Evolutionary conservation across 305 asterid genomes (phyloP), one percentile per base, ranked within the genome.

Genomic region (Fraxinus albicans): DNA sequence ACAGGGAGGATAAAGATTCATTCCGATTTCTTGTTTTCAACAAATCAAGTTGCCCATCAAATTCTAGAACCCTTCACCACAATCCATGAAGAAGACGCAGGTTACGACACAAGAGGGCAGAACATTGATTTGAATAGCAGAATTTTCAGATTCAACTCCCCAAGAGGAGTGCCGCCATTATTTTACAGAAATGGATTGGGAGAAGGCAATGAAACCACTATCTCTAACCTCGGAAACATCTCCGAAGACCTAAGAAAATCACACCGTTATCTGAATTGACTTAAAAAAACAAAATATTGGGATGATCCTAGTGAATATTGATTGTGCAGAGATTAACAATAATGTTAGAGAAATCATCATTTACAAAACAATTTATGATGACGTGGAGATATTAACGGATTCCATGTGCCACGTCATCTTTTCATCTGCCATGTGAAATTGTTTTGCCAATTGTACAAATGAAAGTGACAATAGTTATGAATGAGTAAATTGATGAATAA

Each of bases 101-200:
- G 58, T 13, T 15, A 13, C n/a, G 58, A 47, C 58, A 47, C 1
- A 44, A 3, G 6, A 47, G 58, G 58, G 58, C 19, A 13, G 58
- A 15, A 47, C 58, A 12, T 13, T 47, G 1, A 47, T 47, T 47
- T 47, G 50, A 42, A 42, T 2, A 2, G 47, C 47, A 40, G 12
- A 40, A 40, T 9, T 42, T 42, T 44, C 53, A 44, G 53, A 44
- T 10, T 44, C 1, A 44, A 80, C 90, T 96, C 60, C 99, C 98
- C 10, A 94, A 92, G 88, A 88, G 95, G 87, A 94, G 99, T 55
- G 95, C 90, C 81, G 87, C 93, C 13, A 90, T 93, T 80, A 94
- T 91, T 35, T 84, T 96, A 73, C 91, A 91, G 78, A 89, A 90
- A 83, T 94, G 99, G 99, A 86, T 91, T 40, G 58, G 77, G 77